Evolutionary conservation across 1,284 basidiomycete genomes (phyloP), one percentile per base, ranked within the genome.

Genomic region (Omphalotus olearius): DNA sequence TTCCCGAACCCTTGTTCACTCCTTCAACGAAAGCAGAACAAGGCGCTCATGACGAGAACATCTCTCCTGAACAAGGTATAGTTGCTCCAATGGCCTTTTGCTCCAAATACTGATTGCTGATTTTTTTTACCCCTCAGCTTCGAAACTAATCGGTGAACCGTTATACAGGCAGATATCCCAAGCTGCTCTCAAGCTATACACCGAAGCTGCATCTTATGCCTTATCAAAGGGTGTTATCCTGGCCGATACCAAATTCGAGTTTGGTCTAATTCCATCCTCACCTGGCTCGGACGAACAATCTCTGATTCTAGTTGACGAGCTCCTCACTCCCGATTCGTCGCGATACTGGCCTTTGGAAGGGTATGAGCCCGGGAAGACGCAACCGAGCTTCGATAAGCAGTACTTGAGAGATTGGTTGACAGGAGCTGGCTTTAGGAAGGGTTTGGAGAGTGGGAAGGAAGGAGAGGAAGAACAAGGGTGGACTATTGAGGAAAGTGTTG

Each of bases 1-100:
- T 98, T 25, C 81, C 86, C 6, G 74, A 87, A 60, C 91, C 96
- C 0, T 71, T 98, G 42, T 97, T 99, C 66, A 99, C 97, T 0
- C 97, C 97, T 0, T 96, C 92, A 1, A 99, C 96, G 9, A 99
- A 99, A 68, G 97, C 96, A 0, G 94, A 95, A 54, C 86, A 91
- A 62, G 97, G 97, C 5, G 79, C 81, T 37, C 95, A 99, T 64
- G 96, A 99, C 67, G 95, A 98, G 68, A 99, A 99, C 68, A 98
- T 99, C 57, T 93, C 95, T 49, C 93, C 94, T 1, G 86, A 90
- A 60, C 78, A 83, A 78, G 89, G 93, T 90, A 49, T 43, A 23
- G 25, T 1, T 17, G 49, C 41, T 50, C 44, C 46, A 30, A 26
- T 36, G 18, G 25, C 25, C 42, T 14, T 28, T 39, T n/a, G n/a